A percentile compares a stretch with the other conserved stretches of the same genome.
Conservation (phyloP, 2,329 filamentous ascomycete species). For the Mollisia scopiformis region DNA sequence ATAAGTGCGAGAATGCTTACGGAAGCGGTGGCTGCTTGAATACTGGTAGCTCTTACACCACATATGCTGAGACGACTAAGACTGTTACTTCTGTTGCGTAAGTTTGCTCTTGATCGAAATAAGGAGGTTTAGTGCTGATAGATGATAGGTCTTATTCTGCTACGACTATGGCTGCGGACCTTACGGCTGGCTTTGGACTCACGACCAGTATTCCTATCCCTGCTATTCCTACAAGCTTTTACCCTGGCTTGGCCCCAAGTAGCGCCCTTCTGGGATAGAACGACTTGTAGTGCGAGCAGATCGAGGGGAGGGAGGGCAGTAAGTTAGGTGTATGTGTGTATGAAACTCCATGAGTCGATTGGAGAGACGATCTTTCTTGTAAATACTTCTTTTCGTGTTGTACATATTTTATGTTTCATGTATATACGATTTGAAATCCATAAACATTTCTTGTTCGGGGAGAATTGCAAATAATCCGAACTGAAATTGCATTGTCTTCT, state of each 20-base stretch:
- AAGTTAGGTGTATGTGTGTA: neutral
- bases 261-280: neutral
- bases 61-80: conserved; percentile 17
- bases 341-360: neutral
- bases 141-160: conserved; percentile 39
- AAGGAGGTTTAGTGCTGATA: too few species aligned
- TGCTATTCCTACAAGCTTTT: conserved; percentile 27
- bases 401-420: neutral
- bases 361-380: neutral
- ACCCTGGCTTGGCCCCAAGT: conserved; percentile 19
- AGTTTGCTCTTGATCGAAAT: too few species aligned
- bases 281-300: neutral
- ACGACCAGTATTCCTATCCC: conserved; percentile 25
- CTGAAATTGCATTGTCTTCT: too few species aligned
- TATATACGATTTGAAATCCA: neutral
- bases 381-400: neutral
- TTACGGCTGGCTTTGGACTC: conserved; percentile 17
- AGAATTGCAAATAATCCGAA: neutral
- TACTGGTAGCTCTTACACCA: conserved; percentile 13
- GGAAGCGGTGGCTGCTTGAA: conserved; percentile 50
- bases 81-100: conserved; percentile 13
- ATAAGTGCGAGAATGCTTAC: conserved; percentile 53
- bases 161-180: conserved; percentile 15
- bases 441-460: neutral
- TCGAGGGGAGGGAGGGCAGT: neutral